These are phyloP conservation scores for Irineochytrium annulatum DNA, from an alignment of 192 early-diverging fungal species.

Conservation along the genomic window DNA sequence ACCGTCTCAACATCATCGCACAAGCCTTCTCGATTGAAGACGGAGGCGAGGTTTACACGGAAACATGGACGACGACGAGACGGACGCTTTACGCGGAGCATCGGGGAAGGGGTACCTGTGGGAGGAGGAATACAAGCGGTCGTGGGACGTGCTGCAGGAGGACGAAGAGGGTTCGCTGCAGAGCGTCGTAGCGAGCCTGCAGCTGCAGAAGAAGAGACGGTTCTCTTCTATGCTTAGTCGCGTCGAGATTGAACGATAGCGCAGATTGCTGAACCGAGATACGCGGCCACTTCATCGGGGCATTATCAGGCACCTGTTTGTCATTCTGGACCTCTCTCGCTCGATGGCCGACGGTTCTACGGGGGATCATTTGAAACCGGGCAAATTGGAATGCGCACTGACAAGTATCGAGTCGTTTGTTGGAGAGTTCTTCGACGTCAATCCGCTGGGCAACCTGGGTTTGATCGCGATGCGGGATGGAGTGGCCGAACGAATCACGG, in stretches of 20 bases:
- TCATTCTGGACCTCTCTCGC: constrained; percentile 79
- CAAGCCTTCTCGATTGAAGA: too few relatives aligned
- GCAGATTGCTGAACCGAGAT: constrained; percentile 14
- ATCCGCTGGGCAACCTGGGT: constrained; percentile 86
- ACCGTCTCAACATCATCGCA: too few relatives aligned
- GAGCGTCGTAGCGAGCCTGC: constrained; percentile 57
- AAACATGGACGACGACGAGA: not conserved
- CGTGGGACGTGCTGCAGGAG: constrained; percentile 80
- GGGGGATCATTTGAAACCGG: constrained; percentile 56
- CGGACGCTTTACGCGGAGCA: not conserved
- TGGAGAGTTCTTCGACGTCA: constrained; percentile 91
- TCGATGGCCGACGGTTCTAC: constrained; percentile 78
- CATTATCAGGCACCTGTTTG: constrained; percentile 67
- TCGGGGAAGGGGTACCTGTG: constrained; percentile 70
- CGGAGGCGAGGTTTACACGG: too few relatives aligned
- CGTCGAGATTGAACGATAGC: constrained; percentile 1
- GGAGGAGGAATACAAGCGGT: constrained; percentile 95
- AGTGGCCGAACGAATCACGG: constrained; percentile 78
- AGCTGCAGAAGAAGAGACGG: constrained; percentile 67
- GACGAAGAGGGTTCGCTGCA: constrained; percentile 73
- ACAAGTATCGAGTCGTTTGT: constrained; percentile 66
- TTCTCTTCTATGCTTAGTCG: constrained; percentile 11
- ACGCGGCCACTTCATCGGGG: constrained; percentile 38
- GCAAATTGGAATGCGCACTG: constrained; percentile 71
- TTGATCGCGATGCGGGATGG: constrained; percentile 81